A percentile compares a stretch with the other conserved stretches of the same genome.
Conservation (phyloP, 768 basidiomycete species). For the Polyporus arcularius region DNA sequence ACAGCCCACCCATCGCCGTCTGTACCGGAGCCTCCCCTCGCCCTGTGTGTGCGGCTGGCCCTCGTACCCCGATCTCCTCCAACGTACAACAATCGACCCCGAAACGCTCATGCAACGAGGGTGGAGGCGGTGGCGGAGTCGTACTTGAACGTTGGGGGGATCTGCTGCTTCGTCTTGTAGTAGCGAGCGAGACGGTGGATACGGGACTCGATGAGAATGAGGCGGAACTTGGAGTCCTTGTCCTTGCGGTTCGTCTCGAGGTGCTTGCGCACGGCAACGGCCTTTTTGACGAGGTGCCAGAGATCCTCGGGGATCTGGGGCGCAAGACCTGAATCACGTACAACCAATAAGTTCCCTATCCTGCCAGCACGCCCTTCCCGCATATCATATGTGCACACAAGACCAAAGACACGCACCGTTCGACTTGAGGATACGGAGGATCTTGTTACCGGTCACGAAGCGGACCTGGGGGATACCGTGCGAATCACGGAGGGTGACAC, state of each 20-base stretch:
- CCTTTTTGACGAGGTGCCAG: conserved; percentile 99
- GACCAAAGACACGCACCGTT: conserved; percentile 61
- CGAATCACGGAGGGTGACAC: conserved; percentile 96
- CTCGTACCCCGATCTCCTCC: conserved; percentile 7
- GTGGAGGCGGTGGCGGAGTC: conserved; percentile 95
- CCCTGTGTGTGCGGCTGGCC: neutral
- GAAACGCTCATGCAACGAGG: conserved; percentile 64
- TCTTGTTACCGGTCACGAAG: conserved; percentile 99
- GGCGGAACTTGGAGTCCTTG: conserved; percentile 96
- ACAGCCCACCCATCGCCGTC: conserved; percentile 18
- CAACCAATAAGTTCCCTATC: neutral
- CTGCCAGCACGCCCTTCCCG: neutral
- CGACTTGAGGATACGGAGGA: conserved; percentile 95
- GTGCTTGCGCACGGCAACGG: conserved; percentile 98
- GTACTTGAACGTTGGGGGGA: conserved; percentile 98
- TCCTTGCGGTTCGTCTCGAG: conserved; percentile 98
- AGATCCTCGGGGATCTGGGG: conserved; percentile 99
- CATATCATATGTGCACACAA: conserved; percentile 38
- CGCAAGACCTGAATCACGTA: conserved; percentile 79
- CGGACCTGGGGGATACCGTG: conserved; percentile 98
- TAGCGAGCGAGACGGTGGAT: conserved; percentile 98
- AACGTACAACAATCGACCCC: conserved; percentile 7
- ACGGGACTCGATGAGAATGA: conserved; percentile 98
- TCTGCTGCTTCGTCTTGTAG: conserved; percentile 98
- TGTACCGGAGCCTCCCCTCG: conserved; percentile 11